These are phyloP conservation scores for Emergomyces pasteurianus DNA, from an alignment of 2,329 filamentous ascomycete species.

Conservation along the genomic window DNA sequence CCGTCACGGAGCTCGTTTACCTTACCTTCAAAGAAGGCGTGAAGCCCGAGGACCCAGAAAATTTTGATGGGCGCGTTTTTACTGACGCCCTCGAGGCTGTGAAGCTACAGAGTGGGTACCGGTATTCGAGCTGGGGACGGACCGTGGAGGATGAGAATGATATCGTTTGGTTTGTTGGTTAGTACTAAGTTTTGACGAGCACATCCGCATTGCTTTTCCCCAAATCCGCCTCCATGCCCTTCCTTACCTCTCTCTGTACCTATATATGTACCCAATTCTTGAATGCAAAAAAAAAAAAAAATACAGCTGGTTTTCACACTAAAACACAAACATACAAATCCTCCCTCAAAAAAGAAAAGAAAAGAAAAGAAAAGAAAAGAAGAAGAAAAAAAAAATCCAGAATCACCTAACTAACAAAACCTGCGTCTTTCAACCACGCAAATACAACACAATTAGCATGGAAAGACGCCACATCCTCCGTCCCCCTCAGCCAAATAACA, in stretches of 20 bases:
- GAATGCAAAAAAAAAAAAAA: not conserved
- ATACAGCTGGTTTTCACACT: too few species aligned
- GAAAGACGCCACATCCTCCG: not conserved
- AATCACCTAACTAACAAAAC: not conserved
- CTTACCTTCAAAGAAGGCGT: constrained; percentile 27
- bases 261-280: not conserved
- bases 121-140: constrained; percentile 26
- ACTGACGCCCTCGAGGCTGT: constrained; percentile 18
- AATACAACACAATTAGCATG: not conserved
- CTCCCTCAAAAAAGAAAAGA: too few species aligned
- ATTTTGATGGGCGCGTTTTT: constrained; percentile 21
- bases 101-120: constrained; percentile 24
- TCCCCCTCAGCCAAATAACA: not conserved
- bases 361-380: too few species aligned
- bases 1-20: constrained; percentile 25
- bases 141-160: constrained; percentile 24
- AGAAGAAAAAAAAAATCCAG: too few species aligned
- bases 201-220: too few species aligned
- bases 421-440: not conserved
- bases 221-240: constrained; percentile 18
- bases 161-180: constrained; percentile 28
- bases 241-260: too few species aligned
- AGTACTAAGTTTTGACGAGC: constrained; percentile 6
- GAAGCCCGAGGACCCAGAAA: constrained; percentile 26
- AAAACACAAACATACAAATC: too few species aligned